Conservation (phyloP, 2,329 filamentous ascomycete species). For the Westerdykella aurantiaca region DNA sequence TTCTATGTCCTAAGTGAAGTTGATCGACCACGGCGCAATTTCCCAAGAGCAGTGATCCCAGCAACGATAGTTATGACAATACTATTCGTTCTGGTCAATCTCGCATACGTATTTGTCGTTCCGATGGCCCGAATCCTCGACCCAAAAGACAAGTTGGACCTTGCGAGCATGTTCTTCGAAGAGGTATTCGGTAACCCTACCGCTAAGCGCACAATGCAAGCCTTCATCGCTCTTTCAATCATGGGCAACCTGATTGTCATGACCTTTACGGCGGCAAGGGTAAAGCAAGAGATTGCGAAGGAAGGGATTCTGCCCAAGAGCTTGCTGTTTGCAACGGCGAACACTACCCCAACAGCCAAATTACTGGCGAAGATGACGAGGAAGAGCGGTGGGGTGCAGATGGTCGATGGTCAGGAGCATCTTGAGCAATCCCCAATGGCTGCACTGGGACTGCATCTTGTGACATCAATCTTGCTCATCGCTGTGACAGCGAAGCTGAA, state of each 20-base stretch:
- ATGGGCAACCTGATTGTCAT: conserved; percentile 55
- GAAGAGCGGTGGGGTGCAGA: not conserved
- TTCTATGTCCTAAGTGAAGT: conserved; percentile 33
- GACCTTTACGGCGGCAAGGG: conserved; percentile 51
- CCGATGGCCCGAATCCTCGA: not conserved
- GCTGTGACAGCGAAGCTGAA: conserved; percentile 5
- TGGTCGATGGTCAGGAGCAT: not conserved
- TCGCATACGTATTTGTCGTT: conserved; percentile 42
- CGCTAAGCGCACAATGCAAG: conserved; percentile 40
- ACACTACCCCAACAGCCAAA: conserved; percentile 2
- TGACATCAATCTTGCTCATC: conserved; percentile 8
- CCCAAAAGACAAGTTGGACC: conserved; percentile 2
- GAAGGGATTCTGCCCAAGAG: conserved; percentile 7
- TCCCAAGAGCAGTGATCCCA: conserved; percentile 3
- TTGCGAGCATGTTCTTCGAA: conserved; percentile 8
- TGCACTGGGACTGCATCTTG: conserved; percentile 7
- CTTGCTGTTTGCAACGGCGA: conserved; percentile 4
- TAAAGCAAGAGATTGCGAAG: conserved; percentile 58
- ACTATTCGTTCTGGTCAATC: conserved; percentile 38
- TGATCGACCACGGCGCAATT: conserved; percentile 6
- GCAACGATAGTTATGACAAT: conserved; percentile 13
- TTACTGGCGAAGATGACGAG: conserved; percentile 1
- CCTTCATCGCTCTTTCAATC: conserved; percentile 49
- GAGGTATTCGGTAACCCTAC: conserved; percentile 19
- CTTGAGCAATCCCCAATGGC: conserved; percentile 7